These are phyloP conservation scores for Pelargonium cotyledonis DNA, from an alignment of 441 rosid genomes.

Conservation along the genomic window DNA sequence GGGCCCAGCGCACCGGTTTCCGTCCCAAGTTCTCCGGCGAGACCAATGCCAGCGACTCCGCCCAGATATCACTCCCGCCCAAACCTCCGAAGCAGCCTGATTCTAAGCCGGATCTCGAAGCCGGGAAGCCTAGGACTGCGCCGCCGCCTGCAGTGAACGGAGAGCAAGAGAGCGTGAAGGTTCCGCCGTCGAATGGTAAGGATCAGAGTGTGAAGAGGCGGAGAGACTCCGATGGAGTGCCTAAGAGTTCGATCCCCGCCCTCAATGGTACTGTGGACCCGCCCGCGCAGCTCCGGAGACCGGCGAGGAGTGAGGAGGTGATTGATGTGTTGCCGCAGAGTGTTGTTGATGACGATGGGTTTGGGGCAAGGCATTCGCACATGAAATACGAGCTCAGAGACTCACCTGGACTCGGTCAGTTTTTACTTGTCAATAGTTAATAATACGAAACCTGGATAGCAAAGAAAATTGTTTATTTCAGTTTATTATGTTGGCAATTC, in stretches of 20 bases:
- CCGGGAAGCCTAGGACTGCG: conserved; percentile 36
- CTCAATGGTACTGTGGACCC: conserved; percentile 32
- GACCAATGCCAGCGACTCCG: conserved; percentile 69
- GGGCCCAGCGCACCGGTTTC: conserved; percentile 92
- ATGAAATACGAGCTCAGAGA: conserved; percentile 89
- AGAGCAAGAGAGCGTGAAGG: conserved; percentile 29
- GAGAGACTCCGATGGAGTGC: conserved; percentile 68
- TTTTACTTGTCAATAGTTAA: too few species aligned
- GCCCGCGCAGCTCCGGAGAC: conserved; percentile 42
- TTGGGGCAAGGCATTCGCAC: conserved; percentile 54
- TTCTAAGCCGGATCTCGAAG: conserved; percentile 75
- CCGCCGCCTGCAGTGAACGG: conserved; percentile 32
- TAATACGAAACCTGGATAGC: too few species aligned
- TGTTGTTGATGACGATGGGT: conserved; percentile 53
- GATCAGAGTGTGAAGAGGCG: conserved; percentile 64
- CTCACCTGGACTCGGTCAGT: conserved; percentile 86
- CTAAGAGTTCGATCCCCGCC: conserved; percentile 30
- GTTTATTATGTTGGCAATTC: background rate
- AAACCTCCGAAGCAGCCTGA: conserved; percentile 47
- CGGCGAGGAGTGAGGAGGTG: conserved; percentile 47
- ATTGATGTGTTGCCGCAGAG: conserved; percentile 53
- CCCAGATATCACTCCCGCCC: conserved; percentile 50
- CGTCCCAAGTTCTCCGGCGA: conserved; percentile 96
- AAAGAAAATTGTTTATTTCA: too few species aligned
- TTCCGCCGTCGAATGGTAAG: conserved; percentile 29